These are phyloP conservation scores for Aethionema arabicum DNA, from an alignment of 345 rosid species.

Conservation along the genomic window DNA sequence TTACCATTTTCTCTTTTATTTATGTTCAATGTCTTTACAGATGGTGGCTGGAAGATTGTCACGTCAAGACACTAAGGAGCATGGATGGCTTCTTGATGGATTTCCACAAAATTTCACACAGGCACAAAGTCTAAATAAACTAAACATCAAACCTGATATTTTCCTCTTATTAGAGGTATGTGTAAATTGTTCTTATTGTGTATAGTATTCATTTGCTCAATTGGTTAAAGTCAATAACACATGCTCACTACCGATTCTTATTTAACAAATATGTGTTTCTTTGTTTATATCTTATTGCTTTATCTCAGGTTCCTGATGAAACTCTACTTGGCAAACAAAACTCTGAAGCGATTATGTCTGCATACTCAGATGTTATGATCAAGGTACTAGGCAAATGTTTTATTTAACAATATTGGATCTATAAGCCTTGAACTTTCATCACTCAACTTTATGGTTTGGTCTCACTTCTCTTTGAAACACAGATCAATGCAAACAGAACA, in stretches of 20 bases:
- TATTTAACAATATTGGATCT: not conserved
- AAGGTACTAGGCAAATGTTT: conserved; percentile 46
- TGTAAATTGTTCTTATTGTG: conserved; percentile 15
- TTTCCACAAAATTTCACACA: conserved; percentile 76
- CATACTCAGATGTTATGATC: conserved; percentile 56
- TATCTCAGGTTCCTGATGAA: conserved; percentile 91
- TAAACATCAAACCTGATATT: conserved; percentile 72
- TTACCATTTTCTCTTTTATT: conserved; percentile 7
- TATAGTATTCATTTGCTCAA: conserved; percentile 5
- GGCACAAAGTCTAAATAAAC: conserved; percentile 70
- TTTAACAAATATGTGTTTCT: conserved; percentile 9
- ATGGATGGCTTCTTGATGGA: conserved; percentile 97
- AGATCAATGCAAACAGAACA: conserved; percentile 77
- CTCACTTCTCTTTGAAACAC: conserved; percentile 25
- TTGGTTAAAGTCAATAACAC: not conserved
- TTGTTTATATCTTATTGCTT: conserved; percentile 38
- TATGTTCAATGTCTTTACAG: conserved; percentile 36
- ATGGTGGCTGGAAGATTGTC: conserved; percentile 67
- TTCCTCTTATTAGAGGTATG: conserved; percentile 72
- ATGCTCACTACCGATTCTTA: conserved; percentile 6
- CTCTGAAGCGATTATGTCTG: conserved; percentile 59
- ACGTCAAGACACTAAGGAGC: conserved; percentile 63
- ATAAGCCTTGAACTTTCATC: not conserved
- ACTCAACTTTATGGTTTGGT: conserved; percentile 12
- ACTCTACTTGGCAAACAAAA: conserved; percentile 78